Conservation (phyloP, 768 basidiomycete species). For the Boletellus ananiceps region DNA sequence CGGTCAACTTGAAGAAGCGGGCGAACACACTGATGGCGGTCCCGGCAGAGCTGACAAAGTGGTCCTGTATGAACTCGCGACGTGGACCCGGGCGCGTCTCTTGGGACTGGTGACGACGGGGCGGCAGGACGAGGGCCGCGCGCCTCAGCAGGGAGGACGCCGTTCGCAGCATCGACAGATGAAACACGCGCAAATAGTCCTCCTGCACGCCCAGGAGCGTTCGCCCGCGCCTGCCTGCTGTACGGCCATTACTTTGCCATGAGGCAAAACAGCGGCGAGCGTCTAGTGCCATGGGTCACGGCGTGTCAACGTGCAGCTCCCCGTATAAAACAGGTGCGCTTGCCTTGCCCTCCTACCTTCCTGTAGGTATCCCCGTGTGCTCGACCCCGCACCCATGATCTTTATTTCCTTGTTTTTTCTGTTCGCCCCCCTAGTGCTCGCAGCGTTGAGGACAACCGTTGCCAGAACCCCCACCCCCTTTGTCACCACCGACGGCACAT, state of each 20-base stretch:
- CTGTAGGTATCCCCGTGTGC: background rate
- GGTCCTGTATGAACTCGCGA: slow-evolving; percentile 27
- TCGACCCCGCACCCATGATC: slow-evolving; percentile 33
- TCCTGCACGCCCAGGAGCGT: no score
- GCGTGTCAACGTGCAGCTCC: background rate
- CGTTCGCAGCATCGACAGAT: slow-evolving; percentile 11
- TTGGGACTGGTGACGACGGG: slow-evolving; percentile 19
- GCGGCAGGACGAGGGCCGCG: background rate
- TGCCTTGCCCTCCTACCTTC: background rate
- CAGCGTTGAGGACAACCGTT: slow-evolving; percentile 26
- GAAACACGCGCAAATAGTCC: background rate
- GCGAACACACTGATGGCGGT: slow-evolving; percentile 42
- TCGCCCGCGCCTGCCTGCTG: no score
- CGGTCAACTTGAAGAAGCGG: slow-evolving; percentile 47
- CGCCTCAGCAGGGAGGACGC: slow-evolving; percentile 4
- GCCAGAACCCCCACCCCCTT: slow-evolving; percentile 37
- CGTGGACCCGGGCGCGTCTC: slow-evolving; percentile 2
- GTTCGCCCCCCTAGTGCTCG: slow-evolving; percentile 28
- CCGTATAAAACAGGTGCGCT: slow-evolving; percentile 13
- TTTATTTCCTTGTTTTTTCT: slow-evolving; percentile 29
- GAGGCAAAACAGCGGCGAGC: slow-evolving; percentile 6
- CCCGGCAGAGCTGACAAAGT: slow-evolving; percentile 32
- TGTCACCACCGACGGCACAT: slow-evolving; percentile 40
- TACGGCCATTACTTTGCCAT: no score
- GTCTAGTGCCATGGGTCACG: background rate